phyloP scores from a whole-genome alignment of 768 basidiomycete genomes.

The Collybia nuda region DNA sequence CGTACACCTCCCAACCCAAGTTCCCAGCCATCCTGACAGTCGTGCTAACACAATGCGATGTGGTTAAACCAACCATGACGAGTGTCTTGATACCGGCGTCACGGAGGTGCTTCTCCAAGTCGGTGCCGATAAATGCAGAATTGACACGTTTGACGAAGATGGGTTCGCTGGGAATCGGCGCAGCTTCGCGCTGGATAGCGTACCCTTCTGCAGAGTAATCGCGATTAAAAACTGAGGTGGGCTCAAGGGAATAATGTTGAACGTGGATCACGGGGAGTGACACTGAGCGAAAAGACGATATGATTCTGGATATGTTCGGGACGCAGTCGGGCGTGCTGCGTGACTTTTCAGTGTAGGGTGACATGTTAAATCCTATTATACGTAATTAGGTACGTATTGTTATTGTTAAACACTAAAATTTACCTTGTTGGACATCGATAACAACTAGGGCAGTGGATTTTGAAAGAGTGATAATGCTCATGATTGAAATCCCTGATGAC shows the following conservation, averaged over 20 bases:
- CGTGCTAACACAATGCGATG: conserved; percentile 22
- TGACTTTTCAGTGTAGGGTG: background rate
- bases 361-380: conserved; percentile 10
- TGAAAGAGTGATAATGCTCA: too few relatives aligned
- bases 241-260: conserved; percentile 15
- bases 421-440: conserved; percentile 19
- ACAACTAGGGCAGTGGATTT: conserved; percentile 10
- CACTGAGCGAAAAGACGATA: conserved; percentile 14
- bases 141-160: conserved; percentile 22
- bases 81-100: conserved; percentile 13
- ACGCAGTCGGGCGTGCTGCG: background rate
- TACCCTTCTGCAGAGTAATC: conserved; percentile 13
- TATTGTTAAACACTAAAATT: background rate
- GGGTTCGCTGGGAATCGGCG: conserved; percentile 12
- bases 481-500: too few relatives aligned
- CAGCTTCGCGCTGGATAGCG: conserved; percentile 11
- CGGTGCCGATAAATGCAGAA: conserved; percentile 24
- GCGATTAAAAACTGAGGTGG: conserved; percentile 11
- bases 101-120: conserved; percentile 17
- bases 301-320: conserved; percentile 5
- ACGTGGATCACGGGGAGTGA: conserved; percentile 18
- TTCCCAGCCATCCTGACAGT: conserved; percentile 23
- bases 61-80: conserved; percentile 19
- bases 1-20: conserved; percentile 18
- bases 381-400: background rate